phyloP scores from a whole-genome alignment of 495 filamentous ascomycete species.

The Penicillium daleae region DNA sequence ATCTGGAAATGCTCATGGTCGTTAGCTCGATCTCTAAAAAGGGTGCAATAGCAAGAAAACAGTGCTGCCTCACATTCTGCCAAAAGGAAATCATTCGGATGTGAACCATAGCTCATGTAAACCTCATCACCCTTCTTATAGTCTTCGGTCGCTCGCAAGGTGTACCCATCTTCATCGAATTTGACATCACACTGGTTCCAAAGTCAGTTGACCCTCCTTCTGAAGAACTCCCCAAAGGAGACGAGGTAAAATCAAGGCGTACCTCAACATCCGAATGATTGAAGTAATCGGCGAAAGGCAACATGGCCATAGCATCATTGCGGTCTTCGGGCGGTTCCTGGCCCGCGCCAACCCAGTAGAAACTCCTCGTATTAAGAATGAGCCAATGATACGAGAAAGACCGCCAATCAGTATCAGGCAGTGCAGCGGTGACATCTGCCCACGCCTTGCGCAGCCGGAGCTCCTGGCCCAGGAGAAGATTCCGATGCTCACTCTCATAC shows the following conservation, averaged over 20 bases:
- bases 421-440: conserved; percentile 53
- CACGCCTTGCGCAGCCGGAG: conserved; percentile 67
- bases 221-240: not conserved
- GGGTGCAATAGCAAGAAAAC: not conserved
- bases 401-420: conserved; percentile 54
- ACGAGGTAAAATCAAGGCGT: conserved; percentile 20
- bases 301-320: conserved; percentile 78
- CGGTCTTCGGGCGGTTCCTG: conserved; percentile 53
- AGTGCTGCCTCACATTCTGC: conserved; percentile 62
- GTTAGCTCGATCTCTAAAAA: not conserved
- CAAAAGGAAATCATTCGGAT: conserved; percentile 79
- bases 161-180: conserved; percentile 62
- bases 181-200: conserved; percentile 60
- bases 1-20: conserved; percentile 43
- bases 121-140: conserved; percentile 74
- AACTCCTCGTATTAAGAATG: conserved; percentile 80
- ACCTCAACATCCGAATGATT: conserved; percentile 69
- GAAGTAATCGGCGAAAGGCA: conserved; percentile 87
- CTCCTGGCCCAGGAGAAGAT: conserved; percentile 64
- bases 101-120: conserved; percentile 77
- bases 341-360: conserved; percentile 66
- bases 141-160: conserved; percentile 55
- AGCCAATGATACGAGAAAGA: conserved; percentile 75
- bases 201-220: not conserved
- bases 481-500: conserved; percentile 45